Evolutionary conservation across 768 basidiomycete species (phyloP).

Genomic region (Macrolepiota dolichaula): DNA sequence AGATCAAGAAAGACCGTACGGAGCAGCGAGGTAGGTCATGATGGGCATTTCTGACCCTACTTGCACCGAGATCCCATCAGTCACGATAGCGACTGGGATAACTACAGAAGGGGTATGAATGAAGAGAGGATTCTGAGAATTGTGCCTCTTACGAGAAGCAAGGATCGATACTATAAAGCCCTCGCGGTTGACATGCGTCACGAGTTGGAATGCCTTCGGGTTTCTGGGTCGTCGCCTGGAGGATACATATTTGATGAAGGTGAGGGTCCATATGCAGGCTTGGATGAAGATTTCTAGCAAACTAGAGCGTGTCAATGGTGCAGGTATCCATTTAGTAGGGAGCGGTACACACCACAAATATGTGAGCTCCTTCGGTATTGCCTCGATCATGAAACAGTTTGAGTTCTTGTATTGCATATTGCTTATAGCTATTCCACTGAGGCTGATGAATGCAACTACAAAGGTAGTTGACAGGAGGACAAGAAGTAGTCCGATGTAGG

Average conservation of each 20-base stretch:
- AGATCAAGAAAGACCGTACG: conserved; percentile 1
- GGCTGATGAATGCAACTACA: neutral
- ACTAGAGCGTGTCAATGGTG: neutral
- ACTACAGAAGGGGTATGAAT: neutral
- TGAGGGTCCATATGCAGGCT: neutral
- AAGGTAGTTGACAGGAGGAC: neutral
- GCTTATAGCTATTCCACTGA: neutral
- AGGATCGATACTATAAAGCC: neutral
- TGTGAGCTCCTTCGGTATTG: neutral
- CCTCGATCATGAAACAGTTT: neutral
- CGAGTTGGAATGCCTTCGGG: neutral
- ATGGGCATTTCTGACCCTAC: neutral
- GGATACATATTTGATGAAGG: neutral
- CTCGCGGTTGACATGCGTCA: neutral
- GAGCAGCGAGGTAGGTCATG: conserved; percentile 2
- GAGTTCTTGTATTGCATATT: neutral
- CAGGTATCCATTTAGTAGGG: neutral
- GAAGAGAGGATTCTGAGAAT: neutral
- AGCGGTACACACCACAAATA: neutral
- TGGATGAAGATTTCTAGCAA: neutral
- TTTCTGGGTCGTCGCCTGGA: neutral
- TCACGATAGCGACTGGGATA: neutral
- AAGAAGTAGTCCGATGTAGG: neutral
- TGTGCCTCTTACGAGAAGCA: neutral
- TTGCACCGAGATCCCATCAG: neutral